These are phyloP conservation scores for Neofusicoccum parvum DNA, from an alignment of 2,329 filamentous ascomycete genomes.

Conservation along the genomic window DNA sequence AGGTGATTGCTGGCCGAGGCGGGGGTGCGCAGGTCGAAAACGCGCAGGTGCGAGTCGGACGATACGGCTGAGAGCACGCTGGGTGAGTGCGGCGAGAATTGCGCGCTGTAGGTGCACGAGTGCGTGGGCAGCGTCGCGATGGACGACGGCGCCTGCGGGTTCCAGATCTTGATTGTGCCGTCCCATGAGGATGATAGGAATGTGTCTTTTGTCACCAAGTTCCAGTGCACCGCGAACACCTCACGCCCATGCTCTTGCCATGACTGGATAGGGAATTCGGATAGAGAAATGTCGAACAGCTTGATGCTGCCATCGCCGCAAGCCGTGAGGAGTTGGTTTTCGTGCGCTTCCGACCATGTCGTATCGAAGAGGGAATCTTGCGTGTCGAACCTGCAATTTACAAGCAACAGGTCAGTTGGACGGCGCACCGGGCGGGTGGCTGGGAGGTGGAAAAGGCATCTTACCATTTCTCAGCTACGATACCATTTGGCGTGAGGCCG, in stretches of 20 bases:
- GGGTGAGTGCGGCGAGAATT: slow-evolving; percentile 86
- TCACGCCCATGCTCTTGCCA: slow-evolving; percentile 95
- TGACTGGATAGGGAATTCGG: slow-evolving; percentile 84
- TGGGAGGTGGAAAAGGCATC: slow-evolving; percentile 22
- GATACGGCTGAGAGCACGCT: slow-evolving; percentile 84
- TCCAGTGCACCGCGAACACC: slow-evolving; percentile 92
- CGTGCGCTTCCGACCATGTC: slow-evolving; percentile 93
- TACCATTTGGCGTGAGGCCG: slow-evolving; percentile 78
- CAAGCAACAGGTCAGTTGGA: neutral
- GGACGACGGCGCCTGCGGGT: slow-evolving; percentile 72
- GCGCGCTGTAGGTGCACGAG: slow-evolving; percentile 90
- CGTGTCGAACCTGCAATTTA: slow-evolving; percentile 74
- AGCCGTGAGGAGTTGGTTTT: slow-evolving; percentile 87
- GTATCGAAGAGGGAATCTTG: slow-evolving; percentile 96
- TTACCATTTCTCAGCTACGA: slow-evolving; percentile 80
- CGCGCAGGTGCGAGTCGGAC: slow-evolving; percentile 82
- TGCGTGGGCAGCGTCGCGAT: slow-evolving; percentile 87
- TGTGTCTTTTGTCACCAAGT: slow-evolving; percentile 83
- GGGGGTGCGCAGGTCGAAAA: slow-evolving; percentile 91
- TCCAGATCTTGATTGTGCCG: slow-evolving; percentile 94
- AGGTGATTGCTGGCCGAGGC: slow-evolving; percentile 86
- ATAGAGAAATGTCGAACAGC: slow-evolving; percentile 81
- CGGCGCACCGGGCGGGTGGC: neutral
- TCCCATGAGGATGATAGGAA: slow-evolving; percentile 96
- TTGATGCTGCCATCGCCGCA: slow-evolving; percentile 94